Conservation (phyloP, 1,139 yeast species). For the Geotrichum reessii region DNA sequence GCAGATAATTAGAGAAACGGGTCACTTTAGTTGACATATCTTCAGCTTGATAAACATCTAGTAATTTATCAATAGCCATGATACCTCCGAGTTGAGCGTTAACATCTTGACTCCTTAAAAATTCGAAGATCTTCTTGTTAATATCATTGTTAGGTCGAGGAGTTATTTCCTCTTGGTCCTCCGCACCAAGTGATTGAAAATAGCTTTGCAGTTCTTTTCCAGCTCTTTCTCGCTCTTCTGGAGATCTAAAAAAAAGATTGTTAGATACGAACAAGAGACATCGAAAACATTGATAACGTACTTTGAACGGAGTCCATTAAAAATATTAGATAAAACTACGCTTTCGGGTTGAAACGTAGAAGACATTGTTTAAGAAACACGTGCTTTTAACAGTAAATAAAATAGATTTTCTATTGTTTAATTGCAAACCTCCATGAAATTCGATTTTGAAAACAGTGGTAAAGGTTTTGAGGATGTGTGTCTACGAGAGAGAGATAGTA, state of each 20-base stretch:
- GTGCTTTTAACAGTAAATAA: neutral
- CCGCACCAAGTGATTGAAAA: constrained; percentile 66
- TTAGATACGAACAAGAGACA: neutral
- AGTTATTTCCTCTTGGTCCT: constrained; percentile 70
- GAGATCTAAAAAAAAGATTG: constrained; percentile 22
- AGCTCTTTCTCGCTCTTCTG: constrained; percentile 34
- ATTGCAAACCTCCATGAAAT: neutral
- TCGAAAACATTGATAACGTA: constrained; percentile 12
- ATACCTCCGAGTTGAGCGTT: constrained; percentile 82
- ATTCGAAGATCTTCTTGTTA: constrained; percentile 80
- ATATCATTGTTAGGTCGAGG: constrained; percentile 78
- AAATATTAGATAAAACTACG: constrained; percentile 23
- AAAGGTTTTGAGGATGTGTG: neutral
- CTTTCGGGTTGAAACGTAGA: constrained; percentile 18
- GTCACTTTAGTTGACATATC: constrained; percentile 88
- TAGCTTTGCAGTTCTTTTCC: constrained; percentile 65
- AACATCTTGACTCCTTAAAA: constrained; percentile 68
- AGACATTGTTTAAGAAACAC: constrained; percentile 3
- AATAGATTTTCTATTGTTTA: neutral
- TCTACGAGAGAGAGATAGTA: neutral
- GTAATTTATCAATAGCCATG: constrained; percentile 80
- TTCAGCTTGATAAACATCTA: constrained; percentile 68
- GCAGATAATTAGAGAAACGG: constrained; percentile 78
- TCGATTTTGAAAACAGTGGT: neutral
- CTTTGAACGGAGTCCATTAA: constrained; percentile 27